A percentile compares a stretch with the other conserved stretches of the same genome.
phyloP scores from a whole-genome alignment of 768 basidiomycete genomes.

The Leccinum imitatum region DNA sequence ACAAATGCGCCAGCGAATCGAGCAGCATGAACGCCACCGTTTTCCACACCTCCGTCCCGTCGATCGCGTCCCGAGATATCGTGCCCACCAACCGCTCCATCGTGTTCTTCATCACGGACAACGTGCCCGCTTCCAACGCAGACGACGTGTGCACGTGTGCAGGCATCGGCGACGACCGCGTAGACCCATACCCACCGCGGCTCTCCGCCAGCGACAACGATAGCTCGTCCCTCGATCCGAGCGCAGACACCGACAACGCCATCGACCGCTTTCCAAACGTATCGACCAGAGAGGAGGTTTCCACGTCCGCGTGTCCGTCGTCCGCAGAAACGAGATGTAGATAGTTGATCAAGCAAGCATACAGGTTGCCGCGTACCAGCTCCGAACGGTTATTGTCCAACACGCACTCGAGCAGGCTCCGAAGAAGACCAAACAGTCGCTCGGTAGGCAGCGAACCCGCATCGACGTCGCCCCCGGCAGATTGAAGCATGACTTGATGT shows the following conservation, averaged over 20 bases:
- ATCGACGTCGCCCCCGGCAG: conserved; percentile 59
- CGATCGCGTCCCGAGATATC: conserved; percentile 87
- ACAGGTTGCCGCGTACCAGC: conserved; percentile 91
- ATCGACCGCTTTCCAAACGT: conserved; percentile 27
- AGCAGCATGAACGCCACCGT: conserved; percentile 91
- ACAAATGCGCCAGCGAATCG: conserved; percentile 76
- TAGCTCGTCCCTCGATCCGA: conserved; percentile 41
- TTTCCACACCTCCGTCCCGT: conserved; percentile 96
- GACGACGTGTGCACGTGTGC: conserved; percentile 5
- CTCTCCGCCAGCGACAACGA: conserved; percentile 39
- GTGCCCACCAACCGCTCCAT: conserved; percentile 72
- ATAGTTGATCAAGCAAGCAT: conserved; percentile 87
- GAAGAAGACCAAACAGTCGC: conserved; percentile 70
- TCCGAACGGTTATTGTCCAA: conserved; percentile 77
- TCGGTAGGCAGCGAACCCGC: conserved; percentile 77
- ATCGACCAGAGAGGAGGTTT: conserved; percentile 13
- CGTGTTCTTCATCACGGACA: conserved; percentile 62
- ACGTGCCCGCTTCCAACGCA: conserved; percentile 56
- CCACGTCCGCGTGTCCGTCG: conserved; percentile 14
- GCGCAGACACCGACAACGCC: conserved; percentile 35
- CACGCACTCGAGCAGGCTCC: conserved; percentile 72
- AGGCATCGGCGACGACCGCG: conserved; percentile 18
- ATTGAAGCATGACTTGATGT: conserved; percentile 65
- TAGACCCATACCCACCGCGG: conserved; percentile 26
- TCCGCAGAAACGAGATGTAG: conserved; percentile 57